Evolutionary conservation across 2,329 filamentous ascomycete species (phyloP).

Genomic region (Diplodia seriata): DNA sequence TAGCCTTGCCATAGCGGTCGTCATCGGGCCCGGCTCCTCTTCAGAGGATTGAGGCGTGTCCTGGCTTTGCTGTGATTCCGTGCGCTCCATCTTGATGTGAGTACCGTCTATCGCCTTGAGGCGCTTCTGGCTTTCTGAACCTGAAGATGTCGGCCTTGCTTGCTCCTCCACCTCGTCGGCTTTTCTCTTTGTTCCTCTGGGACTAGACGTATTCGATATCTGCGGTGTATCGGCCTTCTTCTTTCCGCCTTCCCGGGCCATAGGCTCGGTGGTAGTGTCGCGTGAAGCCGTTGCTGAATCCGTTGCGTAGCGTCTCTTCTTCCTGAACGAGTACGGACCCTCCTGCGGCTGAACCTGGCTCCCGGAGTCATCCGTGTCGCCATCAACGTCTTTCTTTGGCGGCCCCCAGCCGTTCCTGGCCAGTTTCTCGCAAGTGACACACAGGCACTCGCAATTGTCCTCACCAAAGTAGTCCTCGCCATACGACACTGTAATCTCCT

Average conservation of each 20-base stretch:
- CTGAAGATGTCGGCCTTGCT: not conserved
- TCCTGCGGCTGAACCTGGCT: not conserved
- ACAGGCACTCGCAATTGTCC: slow-evolving; percentile 93
- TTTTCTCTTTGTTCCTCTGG: slow-evolving; percentile 13
- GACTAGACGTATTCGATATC: not conserved
- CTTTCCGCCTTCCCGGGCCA: not conserved
- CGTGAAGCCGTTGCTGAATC: slow-evolving; percentile 35
- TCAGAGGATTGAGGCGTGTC: slow-evolving; percentile 33
- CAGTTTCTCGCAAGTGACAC: slow-evolving; percentile 79
- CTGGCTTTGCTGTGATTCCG: slow-evolving; percentile 42
- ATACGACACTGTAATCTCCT: slow-evolving; percentile 97
- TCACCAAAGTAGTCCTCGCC: slow-evolving; percentile 96
- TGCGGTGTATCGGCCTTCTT: slow-evolving; percentile 9
- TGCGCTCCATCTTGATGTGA: slow-evolving; percentile 42
- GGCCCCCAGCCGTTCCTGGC: slow-evolving; percentile 83
- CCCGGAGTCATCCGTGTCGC: slow-evolving; percentile 32
- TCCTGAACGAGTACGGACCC: slow-evolving; percentile 35
- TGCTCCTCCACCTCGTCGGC: not conserved
- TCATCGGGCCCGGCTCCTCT: slow-evolving; percentile 9
- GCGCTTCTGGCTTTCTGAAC: slow-evolving; percentile 2
- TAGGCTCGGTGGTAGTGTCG: slow-evolving; percentile 25
- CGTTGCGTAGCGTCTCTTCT: slow-evolving; percentile 42
- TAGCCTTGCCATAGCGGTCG: slow-evolving; percentile 34
- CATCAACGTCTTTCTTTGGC: slow-evolving; percentile 35
- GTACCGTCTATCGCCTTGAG: slow-evolving; percentile 8